Base-by-base conservation (phyloP, 1,284 basidiomycete genomes). In the Boletus albobrunnescens region DNA sequence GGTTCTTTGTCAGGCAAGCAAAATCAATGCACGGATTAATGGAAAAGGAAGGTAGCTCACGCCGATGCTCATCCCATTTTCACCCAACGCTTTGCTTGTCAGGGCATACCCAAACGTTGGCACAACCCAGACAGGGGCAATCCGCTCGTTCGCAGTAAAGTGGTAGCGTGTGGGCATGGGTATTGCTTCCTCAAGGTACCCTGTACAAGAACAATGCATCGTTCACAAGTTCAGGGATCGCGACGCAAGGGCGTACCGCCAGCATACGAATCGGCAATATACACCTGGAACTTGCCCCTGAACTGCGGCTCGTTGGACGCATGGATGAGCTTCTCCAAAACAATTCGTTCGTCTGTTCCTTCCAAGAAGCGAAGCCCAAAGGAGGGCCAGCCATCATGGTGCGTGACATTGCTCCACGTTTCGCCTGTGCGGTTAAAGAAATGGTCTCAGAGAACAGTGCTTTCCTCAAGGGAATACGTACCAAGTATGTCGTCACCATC, bases 51-150 rank as follows among this genome's bases (percentile, higher is more conserved):
- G 16, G 22, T 6, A 26, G 73, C 87, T 60, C 62, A 91, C 90
- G 40, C 91, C 90, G 63, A 84, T 89, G 53, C 72, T 79, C 77
- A 86, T 77, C 7, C 78, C 78, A 1, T 72, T 69, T 52, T 83
- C 73, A 2, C 88, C 87, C 57, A 83, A 72, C 46, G 73, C 67
- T 33, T 71, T 69, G 24, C 78, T 84, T 53, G 76, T 90, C 62
- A 82, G 75, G 35, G 71, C 82, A 70, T 89, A 93, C 1, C 86
- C 88, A 17, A 91, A 75, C 55, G 79, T 75, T 3, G 92, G 91
- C 1, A 94, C 77, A 45, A 92, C 72, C 64, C 90, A 94, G n/a
- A 94, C 75, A 4, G 91, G 91, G 9, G 92, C 88, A 54, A 94
- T 91, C 16, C 92, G 77, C 41, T 81, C 73, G 55, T 78, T 81